Base-by-base conservation (phyloP, 1,284 basidiomycete species). In the Calocybe gambosa region DNA sequence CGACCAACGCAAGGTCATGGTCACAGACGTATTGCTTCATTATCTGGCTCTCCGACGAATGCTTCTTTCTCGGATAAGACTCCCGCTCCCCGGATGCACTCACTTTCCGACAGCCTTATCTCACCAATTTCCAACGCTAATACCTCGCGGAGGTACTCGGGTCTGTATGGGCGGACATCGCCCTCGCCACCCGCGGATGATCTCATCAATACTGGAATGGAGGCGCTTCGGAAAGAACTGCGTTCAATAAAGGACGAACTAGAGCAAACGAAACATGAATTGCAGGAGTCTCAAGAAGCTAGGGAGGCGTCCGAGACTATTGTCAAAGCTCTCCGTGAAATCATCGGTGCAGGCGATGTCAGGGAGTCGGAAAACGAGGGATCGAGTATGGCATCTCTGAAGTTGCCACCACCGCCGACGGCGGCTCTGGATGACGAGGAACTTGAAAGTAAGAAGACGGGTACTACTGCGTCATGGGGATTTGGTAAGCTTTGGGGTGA, bases 291-390 rank as follows among this genome's bases (percentile, higher is more conserved):
- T 1, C 85, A 79, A 49, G 93, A 96, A 62, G 90, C 89, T 1
- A 75, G 81, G 37, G 81, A 89, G 57, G 93, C 93, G 6, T 89
- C 85, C n/a, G 92, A 96, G 54, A 77, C 76, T 1, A 93, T 90
- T 59, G 81, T 89, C 50, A 80, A 78, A 46, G 88, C 87, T 0
- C 68, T 96, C 28, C 75, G 91, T 31, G 85, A 85, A 46, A 96
- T 92, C 60, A 93, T 96, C 55, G 80, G 82, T 18, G 82, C 88
- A 55, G 78, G 85, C 58, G 79, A 78, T 44, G 70, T 86, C 33
- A 68, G 67, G 20, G 59, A 62, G 31, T 45, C 53, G 2, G 57
- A 61, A 10, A 46, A 54, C 6, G 58, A 62, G 12, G 46, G 55
- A 3, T 54, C 54, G 26, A 54, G 43, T 13, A 29, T 50, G 29